These are phyloP conservation scores for Aspergillus sp. DNA, from an alignment of 2,329 filamentous ascomycete genomes.

Conservation along the genomic window DNA sequence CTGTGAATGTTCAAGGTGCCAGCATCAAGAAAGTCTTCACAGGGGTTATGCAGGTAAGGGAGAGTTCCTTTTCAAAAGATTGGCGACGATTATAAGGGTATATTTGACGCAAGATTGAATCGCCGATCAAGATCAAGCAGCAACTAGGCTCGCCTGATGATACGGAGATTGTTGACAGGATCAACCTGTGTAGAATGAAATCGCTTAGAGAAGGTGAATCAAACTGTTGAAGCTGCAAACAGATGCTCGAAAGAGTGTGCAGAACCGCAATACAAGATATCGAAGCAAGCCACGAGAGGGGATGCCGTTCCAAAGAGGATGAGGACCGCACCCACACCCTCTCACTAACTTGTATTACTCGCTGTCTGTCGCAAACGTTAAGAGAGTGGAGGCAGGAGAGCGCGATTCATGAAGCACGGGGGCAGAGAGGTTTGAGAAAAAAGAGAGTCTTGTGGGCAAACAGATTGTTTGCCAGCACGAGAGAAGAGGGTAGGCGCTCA, in stretches of 20 bases:
- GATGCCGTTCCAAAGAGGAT: background rate
- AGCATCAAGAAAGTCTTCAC: conserved; percentile 4
- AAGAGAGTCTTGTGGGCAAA: background rate
- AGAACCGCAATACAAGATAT: background rate
- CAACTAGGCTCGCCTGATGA: conserved; percentile 13
- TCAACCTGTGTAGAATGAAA: conserved; percentile 31
- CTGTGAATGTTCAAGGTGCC: background rate
- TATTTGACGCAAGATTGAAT: conserved; percentile 5
- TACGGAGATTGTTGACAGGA: conserved; percentile 23
- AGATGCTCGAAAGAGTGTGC: background rate
- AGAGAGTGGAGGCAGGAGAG: background rate
- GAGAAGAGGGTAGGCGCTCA: background rate
- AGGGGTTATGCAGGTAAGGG: background rate
- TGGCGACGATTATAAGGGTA: conserved; percentile 12
- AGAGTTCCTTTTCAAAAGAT: background rate
- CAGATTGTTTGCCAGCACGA: background rate
- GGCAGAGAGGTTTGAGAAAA: background rate
- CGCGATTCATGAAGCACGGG: background rate
- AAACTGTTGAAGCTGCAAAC: background rate
- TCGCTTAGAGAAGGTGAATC: background rate
- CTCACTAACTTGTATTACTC: conserved; percentile 3
- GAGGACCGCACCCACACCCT: background rate
- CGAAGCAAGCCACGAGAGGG: background rate
- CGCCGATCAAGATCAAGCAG: conserved; percentile 2
- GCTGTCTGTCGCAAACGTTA: background rate